phyloP scores from a whole-genome alignment of 148 eudicot genomes.

The Fagopyrum tataricum region DNA sequence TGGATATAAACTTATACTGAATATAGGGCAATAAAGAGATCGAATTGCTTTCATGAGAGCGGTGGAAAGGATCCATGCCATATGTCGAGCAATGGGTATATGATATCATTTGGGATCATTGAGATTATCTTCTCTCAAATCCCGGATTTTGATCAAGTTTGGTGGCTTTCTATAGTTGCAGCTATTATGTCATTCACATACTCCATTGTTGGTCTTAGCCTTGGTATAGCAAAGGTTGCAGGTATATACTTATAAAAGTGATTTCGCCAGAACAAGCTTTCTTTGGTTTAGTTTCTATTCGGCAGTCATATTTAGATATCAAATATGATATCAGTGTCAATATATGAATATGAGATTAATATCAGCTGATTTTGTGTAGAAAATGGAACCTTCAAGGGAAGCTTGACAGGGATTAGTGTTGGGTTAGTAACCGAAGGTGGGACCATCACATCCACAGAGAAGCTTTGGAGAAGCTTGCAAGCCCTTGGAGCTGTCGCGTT shows the following conservation, averaged over 20 bases:
- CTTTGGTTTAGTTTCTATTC: not conserved
- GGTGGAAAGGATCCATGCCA: conserved; percentile 36
- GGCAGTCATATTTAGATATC: too few relatives aligned
- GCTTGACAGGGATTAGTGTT: conserved; percentile 36
- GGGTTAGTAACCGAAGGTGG: conserved; percentile 29
- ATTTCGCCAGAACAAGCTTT: not conserved
- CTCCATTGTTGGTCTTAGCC: conserved; percentile 66
- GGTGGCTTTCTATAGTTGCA: conserved; percentile 77
- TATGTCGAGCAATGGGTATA: conserved; percentile 57
- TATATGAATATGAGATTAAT: not conserved
- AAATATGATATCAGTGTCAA: not conserved
- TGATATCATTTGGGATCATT: conserved; percentile 56
- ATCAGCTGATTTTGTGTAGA: conserved; percentile 22
- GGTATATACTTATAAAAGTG: not conserved
- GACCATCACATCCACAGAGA: conserved; percentile 24
- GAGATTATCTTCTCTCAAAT: conserved; percentile 66
- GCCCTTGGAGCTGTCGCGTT: conserved; percentile 50
- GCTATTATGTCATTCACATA: conserved; percentile 81
- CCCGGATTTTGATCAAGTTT: conserved; percentile 70
- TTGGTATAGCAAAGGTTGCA: conserved; percentile 53
- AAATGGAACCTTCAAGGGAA: conserved; percentile 34
- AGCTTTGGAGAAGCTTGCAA: conserved; percentile 40
- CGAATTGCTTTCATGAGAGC: conserved; percentile 56
- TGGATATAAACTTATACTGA: not conserved
- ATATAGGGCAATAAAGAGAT: conserved; percentile 61